Percentiles rank a stretch among this genome's conserved stretches.
Evolutionary conservation across 2,329 filamentous ascomycete species (phyloP).

Genomic region (Nemania bipapillata): DNA sequence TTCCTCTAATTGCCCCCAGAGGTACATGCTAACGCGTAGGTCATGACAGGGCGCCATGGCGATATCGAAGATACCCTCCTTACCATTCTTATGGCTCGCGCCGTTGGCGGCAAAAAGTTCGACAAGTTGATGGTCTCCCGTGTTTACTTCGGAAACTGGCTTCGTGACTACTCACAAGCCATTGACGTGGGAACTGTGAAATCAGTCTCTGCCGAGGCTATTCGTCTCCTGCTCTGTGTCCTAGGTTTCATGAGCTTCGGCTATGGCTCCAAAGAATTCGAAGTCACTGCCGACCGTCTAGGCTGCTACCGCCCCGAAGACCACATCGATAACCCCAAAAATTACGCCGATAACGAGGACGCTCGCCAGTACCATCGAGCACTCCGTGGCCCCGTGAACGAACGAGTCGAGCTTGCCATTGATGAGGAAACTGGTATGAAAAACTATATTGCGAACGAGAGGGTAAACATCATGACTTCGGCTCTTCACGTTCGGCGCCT

Average conservation of each 20-base stretch:
- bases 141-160: constrained; percentile 97
- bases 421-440: constrained; percentile 83
- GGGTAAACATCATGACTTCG: constrained; percentile 80
- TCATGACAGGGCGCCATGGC: constrained; percentile 75
- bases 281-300: constrained; percentile 80
- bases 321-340: constrained; percentile 81
- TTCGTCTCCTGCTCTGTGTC: constrained; percentile 87
- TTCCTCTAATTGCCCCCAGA: not conserved
- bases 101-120: constrained; percentile 77
- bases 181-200: constrained; percentile 94
- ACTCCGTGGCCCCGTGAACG: constrained; percentile 84
- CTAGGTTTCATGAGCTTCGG: constrained; percentile 91
- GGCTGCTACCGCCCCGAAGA: constrained; percentile 85
- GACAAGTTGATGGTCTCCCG: constrained; percentile 86
- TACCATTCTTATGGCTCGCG: constrained; percentile 69
- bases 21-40: constrained; percentile 34
- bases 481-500: constrained; percentile 79
- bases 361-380: constrained; percentile 82
- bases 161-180: constrained; percentile 91
- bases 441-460: constrained; percentile 93
- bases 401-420: constrained; percentile 79
- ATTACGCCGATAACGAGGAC: constrained; percentile 89
- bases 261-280: constrained; percentile 84
- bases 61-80: constrained; percentile 94
- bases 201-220: constrained; percentile 87